These are phyloP conservation scores for Cyclotella baltica DNA, from an alignment of 108 stramenopile species.

Conservation along the genomic window DNA sequence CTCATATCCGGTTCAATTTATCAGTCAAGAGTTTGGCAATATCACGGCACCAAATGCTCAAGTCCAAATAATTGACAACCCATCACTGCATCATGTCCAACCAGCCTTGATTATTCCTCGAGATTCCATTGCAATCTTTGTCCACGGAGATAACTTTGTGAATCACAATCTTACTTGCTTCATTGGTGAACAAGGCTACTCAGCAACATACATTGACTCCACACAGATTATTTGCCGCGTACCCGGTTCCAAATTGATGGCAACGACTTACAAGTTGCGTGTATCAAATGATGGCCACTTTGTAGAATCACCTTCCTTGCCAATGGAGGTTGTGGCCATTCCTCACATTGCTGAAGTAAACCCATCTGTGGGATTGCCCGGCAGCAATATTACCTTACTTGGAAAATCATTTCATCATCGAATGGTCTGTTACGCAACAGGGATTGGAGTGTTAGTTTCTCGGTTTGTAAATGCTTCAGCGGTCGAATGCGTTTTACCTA, in stretches of 20 bases:
- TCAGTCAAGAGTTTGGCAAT: slow-evolving; percentile 2
- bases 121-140: slow-evolving; percentile 2
- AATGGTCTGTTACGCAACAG: slow-evolving; percentile 25
- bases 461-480: slow-evolving; percentile 27
- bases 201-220: slow-evolving; percentile 4
- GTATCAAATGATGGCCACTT: slow-evolving; percentile 25
- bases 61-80: slow-evolving; percentile 19
- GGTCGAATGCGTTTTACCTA: slow-evolving; percentile 18
- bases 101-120: slow-evolving; percentile 14
- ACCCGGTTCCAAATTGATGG: neutral
- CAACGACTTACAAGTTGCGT: slow-evolving; percentile 17
- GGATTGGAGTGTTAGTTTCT: neutral
- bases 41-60: neutral
- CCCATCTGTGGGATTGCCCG: slow-evolving; percentile 23
- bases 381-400: slow-evolving; percentile 28
- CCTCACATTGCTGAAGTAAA: slow-evolving; percentile 22
- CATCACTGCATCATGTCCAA: slow-evolving; percentile 11
- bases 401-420: slow-evolving; percentile 26
- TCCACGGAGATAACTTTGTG: slow-evolving; percentile 27
- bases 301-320: neutral
- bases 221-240: slow-evolving; percentile 19
- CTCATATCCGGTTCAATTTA: neutral
- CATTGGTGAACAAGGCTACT: slow-evolving; percentile 2
- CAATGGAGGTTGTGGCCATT: slow-evolving; percentile 11
- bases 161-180: slow-evolving; percentile 20